Evolutionary conservation across 495 filamentous ascomycete species (phyloP).

Genomic region (Pyrenula aspistea): DNA sequence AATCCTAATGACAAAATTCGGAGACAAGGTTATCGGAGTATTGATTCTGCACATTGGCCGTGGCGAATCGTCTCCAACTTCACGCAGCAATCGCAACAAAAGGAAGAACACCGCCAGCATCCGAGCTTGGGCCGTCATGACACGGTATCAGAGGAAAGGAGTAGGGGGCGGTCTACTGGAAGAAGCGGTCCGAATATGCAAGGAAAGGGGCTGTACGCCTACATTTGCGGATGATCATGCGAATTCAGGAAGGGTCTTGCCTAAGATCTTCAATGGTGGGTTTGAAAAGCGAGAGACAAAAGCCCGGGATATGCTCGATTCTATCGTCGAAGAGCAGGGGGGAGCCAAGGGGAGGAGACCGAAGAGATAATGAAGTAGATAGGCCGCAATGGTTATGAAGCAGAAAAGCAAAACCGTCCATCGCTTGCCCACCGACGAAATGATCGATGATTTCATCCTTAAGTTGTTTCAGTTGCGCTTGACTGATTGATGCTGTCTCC

Average conservation of each 20-base stretch:
- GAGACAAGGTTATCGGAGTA: conserved; percentile 43
- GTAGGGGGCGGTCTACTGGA: conserved; percentile 58
- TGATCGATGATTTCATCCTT: too few relatives aligned
- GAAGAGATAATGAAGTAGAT: conserved; percentile 3
- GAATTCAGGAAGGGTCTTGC: conserved; percentile 48
- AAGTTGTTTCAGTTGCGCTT: too few relatives aligned
- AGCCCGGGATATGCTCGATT: conserved; percentile 38
- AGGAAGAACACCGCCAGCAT: conserved; percentile 43
- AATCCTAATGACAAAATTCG: conserved; percentile 42
- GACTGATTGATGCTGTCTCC: too few relatives aligned
- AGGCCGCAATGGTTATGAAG: too few relatives aligned
- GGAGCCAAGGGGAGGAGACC: conserved; percentile 23
- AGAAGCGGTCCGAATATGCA: conserved; percentile 45
- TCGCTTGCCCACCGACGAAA: too few relatives aligned
- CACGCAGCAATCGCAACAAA: conserved; percentile 11
- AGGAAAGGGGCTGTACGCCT: conserved; percentile 38
- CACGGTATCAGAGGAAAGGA: conserved; percentile 52
- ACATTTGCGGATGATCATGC: conserved; percentile 59
- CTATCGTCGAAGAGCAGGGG: conserved; percentile 28
- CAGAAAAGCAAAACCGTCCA: too few relatives aligned
- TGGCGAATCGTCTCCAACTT: neutral
- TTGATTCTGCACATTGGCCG: conserved; percentile 23
- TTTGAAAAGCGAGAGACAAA: conserved; percentile 45
- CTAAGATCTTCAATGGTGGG: conserved; percentile 42
- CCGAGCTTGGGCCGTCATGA: conserved; percentile 62